A percentile compares a stretch with the other conserved stretches of the same genome.
Evolutionary conservation across 352 stramenopile species (phyloP).

Genomic region (Globisporangium takayamanum): DNA sequence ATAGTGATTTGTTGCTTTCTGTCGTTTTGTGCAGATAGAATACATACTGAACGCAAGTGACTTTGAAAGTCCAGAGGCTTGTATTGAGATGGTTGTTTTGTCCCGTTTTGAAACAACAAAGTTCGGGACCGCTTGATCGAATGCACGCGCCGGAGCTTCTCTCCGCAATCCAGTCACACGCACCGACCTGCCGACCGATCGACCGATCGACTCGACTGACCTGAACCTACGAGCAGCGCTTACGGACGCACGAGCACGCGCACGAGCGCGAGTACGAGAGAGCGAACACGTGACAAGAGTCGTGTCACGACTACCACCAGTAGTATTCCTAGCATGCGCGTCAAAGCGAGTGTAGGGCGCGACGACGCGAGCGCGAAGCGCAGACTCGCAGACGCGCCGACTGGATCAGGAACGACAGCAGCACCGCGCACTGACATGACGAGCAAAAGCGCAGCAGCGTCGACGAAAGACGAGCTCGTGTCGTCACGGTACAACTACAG

Average conservation of each 20-base stretch:
- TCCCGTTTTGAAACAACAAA: not conserved
- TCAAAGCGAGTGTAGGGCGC: slow-evolving; percentile 3
- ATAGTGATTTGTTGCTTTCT: not conserved
- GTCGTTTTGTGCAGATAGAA: not conserved
- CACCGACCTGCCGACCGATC: not conserved
- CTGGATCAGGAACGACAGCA: not conserved
- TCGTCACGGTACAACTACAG: slow-evolving; percentile 11
- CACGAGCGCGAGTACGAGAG: not conserved
- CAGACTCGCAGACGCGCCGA: slow-evolving; percentile 7
- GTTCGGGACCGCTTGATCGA: not conserved
- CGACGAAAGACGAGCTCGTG: slow-evolving; percentile 3
- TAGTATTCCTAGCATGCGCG: slow-evolving; percentile 6
- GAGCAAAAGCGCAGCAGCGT: not conserved
- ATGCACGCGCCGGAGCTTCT: not conserved
- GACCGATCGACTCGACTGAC: not conserved
- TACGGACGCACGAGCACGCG: not conserved
- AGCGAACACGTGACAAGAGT: not conserved
- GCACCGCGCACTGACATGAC: not conserved
- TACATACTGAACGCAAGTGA: not conserved
- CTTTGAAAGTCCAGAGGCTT: not conserved
- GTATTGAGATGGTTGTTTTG: not conserved
- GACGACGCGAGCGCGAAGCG: slow-evolving; percentile 10
- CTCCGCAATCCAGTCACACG: not conserved
- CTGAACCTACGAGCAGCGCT: not conserved
- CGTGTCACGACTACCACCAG: not conserved